These are phyloP conservation scores for Omphalotus olearius DNA, from an alignment of 1,284 basidiomycete genomes.

Conservation along the genomic window DNA sequence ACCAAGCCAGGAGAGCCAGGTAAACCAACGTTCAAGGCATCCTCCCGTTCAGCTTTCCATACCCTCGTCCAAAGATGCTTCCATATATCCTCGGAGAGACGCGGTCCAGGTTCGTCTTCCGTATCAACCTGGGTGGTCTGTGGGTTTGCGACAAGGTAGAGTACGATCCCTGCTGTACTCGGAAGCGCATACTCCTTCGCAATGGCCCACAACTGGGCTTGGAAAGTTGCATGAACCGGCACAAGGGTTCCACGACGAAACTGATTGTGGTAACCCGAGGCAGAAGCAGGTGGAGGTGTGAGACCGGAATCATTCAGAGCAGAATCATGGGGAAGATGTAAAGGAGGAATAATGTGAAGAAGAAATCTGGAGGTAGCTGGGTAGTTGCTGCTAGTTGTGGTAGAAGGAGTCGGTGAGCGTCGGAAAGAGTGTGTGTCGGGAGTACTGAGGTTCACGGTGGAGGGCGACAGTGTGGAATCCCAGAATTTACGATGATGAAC, in stretches of 20 bases:
- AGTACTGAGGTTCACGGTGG: constrained; percentile 28
- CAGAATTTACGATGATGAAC: constrained; percentile 29
- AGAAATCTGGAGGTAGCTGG: constrained; percentile 58
- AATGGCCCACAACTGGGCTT: constrained; percentile 72
- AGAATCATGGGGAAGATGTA: constrained; percentile 58
- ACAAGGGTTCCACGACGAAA: constrained; percentile 75
- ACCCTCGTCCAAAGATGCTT: constrained; percentile 74
- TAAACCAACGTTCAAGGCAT: constrained; percentile 35
- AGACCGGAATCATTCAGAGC: constrained; percentile 38
- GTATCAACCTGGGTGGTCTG: constrained; percentile 21
- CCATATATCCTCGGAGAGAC: constrained; percentile 83
- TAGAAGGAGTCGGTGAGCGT: constrained; percentile 57
- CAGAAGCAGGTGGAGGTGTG: constrained; percentile 45
- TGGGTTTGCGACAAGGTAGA: constrained; percentile 59
- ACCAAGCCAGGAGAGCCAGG: constrained; percentile 37
- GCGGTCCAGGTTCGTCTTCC: constrained; percentile 60
- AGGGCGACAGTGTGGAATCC: constrained; percentile 5
- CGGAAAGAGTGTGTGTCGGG: constrained; percentile 35
- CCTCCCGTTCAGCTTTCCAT: constrained; percentile 56
- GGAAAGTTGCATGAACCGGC: constrained; percentile 66
- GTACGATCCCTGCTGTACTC: constrained; percentile 69
- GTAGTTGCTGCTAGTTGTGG: constrained; percentile 31
- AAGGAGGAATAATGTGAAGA: constrained; percentile 73
- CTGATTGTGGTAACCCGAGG: constrained; percentile 73
- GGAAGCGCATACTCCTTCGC: constrained; percentile 86